Evolutionary conservation across 2,329 filamentous ascomycete genomes (phyloP), one percentile per base, ranked within the genome.

Genomic region (Venturia nashicola): DNA sequence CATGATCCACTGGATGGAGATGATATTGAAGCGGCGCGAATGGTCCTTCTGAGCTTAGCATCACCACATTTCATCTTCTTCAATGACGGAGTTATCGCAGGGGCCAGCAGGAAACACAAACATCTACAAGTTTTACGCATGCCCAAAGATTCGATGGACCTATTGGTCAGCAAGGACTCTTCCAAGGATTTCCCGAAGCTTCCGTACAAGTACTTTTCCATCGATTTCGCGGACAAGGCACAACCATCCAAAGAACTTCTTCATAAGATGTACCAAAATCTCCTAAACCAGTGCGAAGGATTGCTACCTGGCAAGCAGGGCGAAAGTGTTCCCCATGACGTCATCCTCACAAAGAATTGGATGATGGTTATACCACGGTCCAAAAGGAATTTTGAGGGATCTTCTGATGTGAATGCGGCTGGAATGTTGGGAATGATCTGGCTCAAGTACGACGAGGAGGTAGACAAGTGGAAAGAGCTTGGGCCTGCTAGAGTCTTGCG

Each of bases 11-110:
- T 82, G 23, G 71, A 72, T 42, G 20, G 63, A 0, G 71, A 73
- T 1, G 80, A 82, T 64, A 66, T 82, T 27, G 65, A 67, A 0
- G 78, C 76, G 2, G 73, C 73, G 9, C 71, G 61, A 7, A 59
- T n/a, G 36, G 51, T 43, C 8, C 48, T 55, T n/a, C 9, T 36
- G 2, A 39, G 34, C 5, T 27, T 63, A 5, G 36, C 32, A n/a
- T 23, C 16, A 9, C 42, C 32, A 39, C 43, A 62, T 48, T 46
- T 34, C 32, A 18, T 54, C 20, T 62, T 46, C 23, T 62, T 43
- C 44, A 54, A 62, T 14, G 40, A 43, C n/a, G 43, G 42, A 23
- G 43, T 42, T 27, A 34, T 6, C 23, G 40, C 42, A 39, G 61
- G 46, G 20, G 42, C 32, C 48, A 55, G 44, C 23, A 32, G 39